Base-by-base conservation (phyloP, 148 eudicot genomes). In the Chenopodium suecicum region DNA sequence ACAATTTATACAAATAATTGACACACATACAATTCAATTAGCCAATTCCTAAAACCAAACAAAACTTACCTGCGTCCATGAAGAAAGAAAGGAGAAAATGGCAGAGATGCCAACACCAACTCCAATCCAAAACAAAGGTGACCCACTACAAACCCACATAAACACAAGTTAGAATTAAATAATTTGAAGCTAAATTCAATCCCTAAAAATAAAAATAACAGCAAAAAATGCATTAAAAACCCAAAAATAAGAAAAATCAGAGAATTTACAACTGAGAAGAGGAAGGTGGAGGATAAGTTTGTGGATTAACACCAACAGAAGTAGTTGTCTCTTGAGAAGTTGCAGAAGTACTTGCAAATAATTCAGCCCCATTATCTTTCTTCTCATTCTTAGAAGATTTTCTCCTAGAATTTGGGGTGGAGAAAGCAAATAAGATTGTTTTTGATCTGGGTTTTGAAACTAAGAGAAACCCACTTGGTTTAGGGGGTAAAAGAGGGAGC, bases 51-150 rank as follows among this genome's bases (percentile, higher is more conserved):
- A n/a, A 3, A 10, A 47, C 60, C 44, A 56, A 56, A 27, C 17
- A 54, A 29, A 17, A 80, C 88, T 89, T 78, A 92, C 99, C 98
- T 95, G 88, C 77, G 90, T 78, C 84, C 90, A 81, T 13, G 91
- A 73, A 76, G 92, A 92, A 82, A 80, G 92, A 94, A 94, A 91
- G 78, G 99, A 89, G 79, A 91, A 93, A 60, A 93, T 82, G 7
- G 94, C 99, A 62, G 99, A 93, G 67, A 89, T 74, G 44, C 91
- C 98, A 83, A 95, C 97, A 83, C 98, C 98, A 90, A 95, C 91
- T 85, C 96, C 98, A 87, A 95, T 88, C 98, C 98, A 95, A 81
- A 95, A 93, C 78, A 95, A 88, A 74, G 96, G 98, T 56, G 98
- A 93, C 66, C 97, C 97, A 70, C 98, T 94, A 82, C 14, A 85